Evolutionary conservation across 345 rosid species (phyloP), one percentile per base, ranked within the genome.

Genomic region (Noccaea bulbosa): DNA sequence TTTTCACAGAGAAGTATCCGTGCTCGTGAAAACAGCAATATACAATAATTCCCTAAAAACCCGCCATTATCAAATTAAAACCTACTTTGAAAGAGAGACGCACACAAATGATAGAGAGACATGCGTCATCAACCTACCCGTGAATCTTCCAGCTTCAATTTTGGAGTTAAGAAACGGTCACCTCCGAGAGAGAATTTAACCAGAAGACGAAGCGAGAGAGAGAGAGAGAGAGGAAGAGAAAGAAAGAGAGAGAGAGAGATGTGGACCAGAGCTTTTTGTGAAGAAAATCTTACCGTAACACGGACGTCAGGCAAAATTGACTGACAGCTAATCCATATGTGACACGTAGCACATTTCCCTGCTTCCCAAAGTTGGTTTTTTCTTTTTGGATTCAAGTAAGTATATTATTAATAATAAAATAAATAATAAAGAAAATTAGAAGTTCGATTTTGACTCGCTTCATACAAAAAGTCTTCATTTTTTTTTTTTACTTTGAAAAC

Each of bases 271-370:
- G 32, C 8, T 55, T 60, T 6, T 35, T 71, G 50, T n/a, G 69
- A 46, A 61, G 45, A 8, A 72, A 77, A 58, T 71, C 76, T 76
- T 77, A 87, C 84, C 93, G 91, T 83, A 77, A 79, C 82, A 79
- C 81, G 59, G 70, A 85, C 86, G 84, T 78, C 77, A 53, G 35
- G 61, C 68, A 40, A 69, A 20, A 41, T 30, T 58, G 32, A 43
- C 34, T 4, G 47, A 3, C 11, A 2, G 1, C 76, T 70, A 17
- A 69, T 53, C 41, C 20, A 14, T 17, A 7, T 0, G 1, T 11
- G 80, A 78, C 86, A 71, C 81, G 88, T 79, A 71, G 20, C 70
- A 2, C 0, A 11, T 20, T 79, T 72, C 72, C 12, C 50, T 77
- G 75, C 64, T 74, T 74, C 78, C 78, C 57, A 75, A 69, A 75